Percentiles rank a stretch among this genome's conserved stretches.
These are phyloP conservation scores for Rhizopus stolonifer DNA, from an alignment of 371 early-diverging fungal species.

Conservation along the genomic window DNA sequence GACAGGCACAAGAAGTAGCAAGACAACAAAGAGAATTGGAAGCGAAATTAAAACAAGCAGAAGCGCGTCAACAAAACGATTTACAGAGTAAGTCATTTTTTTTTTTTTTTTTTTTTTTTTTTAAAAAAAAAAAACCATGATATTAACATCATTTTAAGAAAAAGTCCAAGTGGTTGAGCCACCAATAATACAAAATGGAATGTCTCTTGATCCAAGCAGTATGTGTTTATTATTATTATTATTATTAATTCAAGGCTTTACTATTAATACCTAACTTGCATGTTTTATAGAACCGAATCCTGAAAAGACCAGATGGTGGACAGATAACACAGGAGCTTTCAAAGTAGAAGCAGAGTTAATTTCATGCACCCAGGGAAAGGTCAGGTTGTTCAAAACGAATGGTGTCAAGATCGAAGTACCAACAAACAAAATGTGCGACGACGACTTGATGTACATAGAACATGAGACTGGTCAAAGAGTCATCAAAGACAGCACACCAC, in stretches of 20 bases:
- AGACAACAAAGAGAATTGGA: conserved; percentile 22
- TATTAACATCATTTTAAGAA: background rate
- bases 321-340: conserved; percentile 87
- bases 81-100: no score
- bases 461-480: conserved; percentile 48
- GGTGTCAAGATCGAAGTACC: conserved; percentile 93
- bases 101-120: background rate
- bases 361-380: conserved; percentile 72
- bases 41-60: conserved; percentile 12
- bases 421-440: conserved; percentile 76
- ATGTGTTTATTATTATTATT: background rate
- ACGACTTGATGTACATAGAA: conserved; percentile 69
- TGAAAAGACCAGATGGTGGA: conserved; percentile 80
- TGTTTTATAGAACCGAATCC: conserved; percentile 43
- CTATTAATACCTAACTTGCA: background rate
- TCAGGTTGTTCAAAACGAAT: conserved; percentile 90
- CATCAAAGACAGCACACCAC: conserved; percentile 40
- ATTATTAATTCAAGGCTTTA: conserved; percentile 6
- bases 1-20: conserved; percentile 26
- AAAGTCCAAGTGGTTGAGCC: background rate
- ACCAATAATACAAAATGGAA: background rate
- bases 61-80: background rate
- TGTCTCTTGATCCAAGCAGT: conserved; percentile 3
- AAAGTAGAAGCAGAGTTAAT: conserved; percentile 90
- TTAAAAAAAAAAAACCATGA: background rate